Evolutionary conservation across 225 moss, liverwort and hornwort species (phyloP).

Genomic region (Physcomitrium patens): DNA sequence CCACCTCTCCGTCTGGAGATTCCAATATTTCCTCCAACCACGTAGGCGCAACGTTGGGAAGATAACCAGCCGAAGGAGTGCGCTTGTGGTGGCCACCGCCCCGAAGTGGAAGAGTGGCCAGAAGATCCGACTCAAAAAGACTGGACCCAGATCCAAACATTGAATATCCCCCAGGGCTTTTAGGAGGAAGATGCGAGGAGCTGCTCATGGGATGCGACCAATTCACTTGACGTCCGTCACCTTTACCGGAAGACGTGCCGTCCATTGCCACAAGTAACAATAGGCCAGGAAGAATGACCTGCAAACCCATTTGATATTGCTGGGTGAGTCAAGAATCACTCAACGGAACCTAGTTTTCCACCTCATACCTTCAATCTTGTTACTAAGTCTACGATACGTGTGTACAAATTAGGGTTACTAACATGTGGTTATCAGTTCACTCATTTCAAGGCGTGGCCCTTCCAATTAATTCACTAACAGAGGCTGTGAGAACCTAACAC

Average conservation of each 20-base stretch:
- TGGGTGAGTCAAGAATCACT: neutral
- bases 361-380: neutral
- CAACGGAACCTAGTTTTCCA: neutral
- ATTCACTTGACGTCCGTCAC: slow-evolving; percentile 80
- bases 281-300: slow-evolving; percentile 15
- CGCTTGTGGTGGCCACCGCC: slow-evolving; percentile 83
- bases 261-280: slow-evolving; percentile 40
- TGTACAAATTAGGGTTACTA: too few relatives aligned
- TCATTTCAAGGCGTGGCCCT: too few relatives aligned
- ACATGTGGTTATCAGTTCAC: too few relatives aligned
- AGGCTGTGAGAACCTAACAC: too few relatives aligned
- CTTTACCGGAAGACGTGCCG: slow-evolving; percentile 40
- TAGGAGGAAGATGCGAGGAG: slow-evolving; percentile 86
- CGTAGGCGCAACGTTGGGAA: slow-evolving; percentile 79
- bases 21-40: slow-evolving; percentile 94
- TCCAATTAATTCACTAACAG: too few relatives aligned
- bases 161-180: slow-evolving; percentile 80
- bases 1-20: slow-evolving; percentile 74
- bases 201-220: slow-evolving; percentile 98
- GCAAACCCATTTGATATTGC: neutral
- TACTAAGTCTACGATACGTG: too few relatives aligned
- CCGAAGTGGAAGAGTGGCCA: slow-evolving; percentile 74
- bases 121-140: slow-evolving; percentile 76
- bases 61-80: slow-evolving; percentile 87
- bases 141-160: slow-evolving; percentile 72